phyloP scores from a whole-genome alignment of 1,284 basidiomycete species.

The Meripilus lineatus region DNA sequence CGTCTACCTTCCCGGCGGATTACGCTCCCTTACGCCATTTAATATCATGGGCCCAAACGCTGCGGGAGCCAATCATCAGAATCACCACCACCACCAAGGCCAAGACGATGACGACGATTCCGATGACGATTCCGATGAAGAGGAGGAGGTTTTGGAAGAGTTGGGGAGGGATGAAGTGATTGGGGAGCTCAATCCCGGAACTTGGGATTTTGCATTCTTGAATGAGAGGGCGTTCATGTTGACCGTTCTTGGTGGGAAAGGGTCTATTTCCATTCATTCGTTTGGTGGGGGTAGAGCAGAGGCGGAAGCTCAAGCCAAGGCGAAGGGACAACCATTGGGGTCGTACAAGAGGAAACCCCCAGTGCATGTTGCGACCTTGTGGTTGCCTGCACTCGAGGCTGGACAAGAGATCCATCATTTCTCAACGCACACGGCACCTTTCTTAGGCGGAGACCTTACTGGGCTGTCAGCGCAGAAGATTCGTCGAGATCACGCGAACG shows the following conservation, averaged over 20 bases:
- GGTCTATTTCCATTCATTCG: conserved; percentile 38
- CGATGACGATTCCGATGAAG: no score
- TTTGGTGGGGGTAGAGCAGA: conserved; percentile 18
- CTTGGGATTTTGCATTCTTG: conserved; percentile 45
- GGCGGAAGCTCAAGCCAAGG: neutral
- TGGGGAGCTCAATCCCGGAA: conserved; percentile 20
- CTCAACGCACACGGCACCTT: conserved; percentile 29
- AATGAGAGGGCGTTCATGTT: conserved; percentile 40
- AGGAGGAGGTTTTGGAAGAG: conserved; percentile 20
- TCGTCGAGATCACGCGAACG: neutral
- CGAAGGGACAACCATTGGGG: conserved; percentile 1
- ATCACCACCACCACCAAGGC: no score
- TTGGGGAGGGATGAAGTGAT: conserved; percentile 15
- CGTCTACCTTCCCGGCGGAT: conserved; percentile 30
- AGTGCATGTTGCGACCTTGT: conserved; percentile 16
- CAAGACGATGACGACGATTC: no score
- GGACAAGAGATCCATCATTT: conserved; percentile 15
- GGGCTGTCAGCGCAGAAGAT: conserved; percentile 14
- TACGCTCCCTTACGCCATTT: conserved; percentile 1
- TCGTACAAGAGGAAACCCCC: conserved; percentile 14
- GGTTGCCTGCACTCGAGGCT: conserved; percentile 6
- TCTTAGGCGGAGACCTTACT: conserved; percentile 24
- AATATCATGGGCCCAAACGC: conserved; percentile 3
- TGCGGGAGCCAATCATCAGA: no score
- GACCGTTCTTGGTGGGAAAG: conserved; percentile 26